Evolutionary conservation across 306 rosid species (phyloP), one percentile per base, ranked within the genome.

Genomic region (Vigna mungo): DNA sequence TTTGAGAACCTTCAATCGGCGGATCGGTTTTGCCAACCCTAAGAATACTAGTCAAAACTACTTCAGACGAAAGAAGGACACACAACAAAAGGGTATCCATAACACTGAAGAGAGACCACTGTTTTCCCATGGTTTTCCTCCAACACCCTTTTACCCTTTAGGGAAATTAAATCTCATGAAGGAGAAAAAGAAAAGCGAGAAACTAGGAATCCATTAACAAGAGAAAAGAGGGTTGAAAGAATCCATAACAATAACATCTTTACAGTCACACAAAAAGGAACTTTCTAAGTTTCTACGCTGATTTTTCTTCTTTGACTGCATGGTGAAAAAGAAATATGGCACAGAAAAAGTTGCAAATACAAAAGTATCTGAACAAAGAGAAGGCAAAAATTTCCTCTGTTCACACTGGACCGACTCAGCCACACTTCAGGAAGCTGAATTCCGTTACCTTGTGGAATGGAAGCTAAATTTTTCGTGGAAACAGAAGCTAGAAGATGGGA

Each of bases 1-100:
- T 87, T 48, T 88, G 90, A 66, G 89, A 80, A 17, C 87, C 89
- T 75, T 67, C 71, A 72, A 81, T 82, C 4, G 82, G 87, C 0
- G 82, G 89, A 43, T 5, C 13, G 52, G 88, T 78, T 6, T 53
- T 49, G 41, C 88, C 92, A 9, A 64, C 21, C 1, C 9, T 49
- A 52, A 53, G 59, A 76, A 37, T n/a, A 59, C 86, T 79, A 51
- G 85, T 89, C 15, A 79, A 52, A 82, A 81, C 81, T 15, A 85
- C 70, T 80, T 79, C 68, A 9, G 80, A 85, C n/a, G 37, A 47
- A 23, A 85, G 82, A 46, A 79, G 52, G 74, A 87, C 9, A 59
- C 30, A 62, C 60, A 89, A 39, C n/a, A 77, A 52, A 5, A 72
- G 10, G 62, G 71, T 69, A 27, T 80, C 69, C 70, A 71, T 4